Percentiles rank a stretch among this genome's conserved stretches.
These are phyloP conservation scores for Groenewaldozyma tartarivorans DNA, from an alignment of 805 yeast species.

Conservation along the genomic window DNA sequence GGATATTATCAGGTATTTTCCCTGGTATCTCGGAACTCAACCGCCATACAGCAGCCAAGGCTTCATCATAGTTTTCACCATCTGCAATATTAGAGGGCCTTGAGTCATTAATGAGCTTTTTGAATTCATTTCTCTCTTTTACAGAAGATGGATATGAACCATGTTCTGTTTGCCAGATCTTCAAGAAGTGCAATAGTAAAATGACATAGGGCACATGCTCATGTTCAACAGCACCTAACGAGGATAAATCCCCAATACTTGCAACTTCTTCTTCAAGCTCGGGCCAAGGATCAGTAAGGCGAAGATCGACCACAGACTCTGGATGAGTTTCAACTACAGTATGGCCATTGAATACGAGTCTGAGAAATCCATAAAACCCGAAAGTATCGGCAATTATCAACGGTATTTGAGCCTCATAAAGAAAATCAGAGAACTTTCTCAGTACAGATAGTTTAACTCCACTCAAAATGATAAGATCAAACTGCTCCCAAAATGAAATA, in stretches of 20 bases:
- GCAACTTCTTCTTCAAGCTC: constrained; percentile 46
- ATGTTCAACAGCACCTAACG: constrained; percentile 32
- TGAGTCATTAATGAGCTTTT: constrained; percentile 29
- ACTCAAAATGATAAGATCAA: constrained; percentile 40
- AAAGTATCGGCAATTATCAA: constrained; percentile 39
- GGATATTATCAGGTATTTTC: constrained; percentile 13
- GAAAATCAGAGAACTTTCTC: constrained; percentile 10
- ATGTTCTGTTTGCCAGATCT: constrained; percentile 28
- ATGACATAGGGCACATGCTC: constrained; percentile 66
- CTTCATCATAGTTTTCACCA: constrained; percentile 45
- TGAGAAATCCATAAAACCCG: constrained; percentile 60
- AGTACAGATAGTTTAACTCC: constrained; percentile 27
- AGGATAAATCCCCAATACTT: constrained; percentile 36
- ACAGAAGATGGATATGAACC: constrained; percentile 26
- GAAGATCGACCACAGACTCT: constrained; percentile 49
- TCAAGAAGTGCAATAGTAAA: constrained; percentile 46
- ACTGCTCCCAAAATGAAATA: constrained; percentile 32
- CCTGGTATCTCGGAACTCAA: constrained; percentile 27
- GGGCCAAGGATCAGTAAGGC: constrained; percentile 65
- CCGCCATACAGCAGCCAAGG: constrained; percentile 36
- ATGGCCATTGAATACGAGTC: constrained; percentile 45
- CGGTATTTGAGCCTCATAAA: constrained; percentile 44
- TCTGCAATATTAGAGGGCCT: constrained; percentile 30
- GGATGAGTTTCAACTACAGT: constrained; percentile 72
- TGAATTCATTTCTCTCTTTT: constrained; percentile 33